Percentiles rank a stretch among this genome's conserved stretches.
These are phyloP conservation scores for Marasmius sp. DNA, from an alignment of 1,284 basidiomycete genomes.

Conservation along the genomic window DNA sequence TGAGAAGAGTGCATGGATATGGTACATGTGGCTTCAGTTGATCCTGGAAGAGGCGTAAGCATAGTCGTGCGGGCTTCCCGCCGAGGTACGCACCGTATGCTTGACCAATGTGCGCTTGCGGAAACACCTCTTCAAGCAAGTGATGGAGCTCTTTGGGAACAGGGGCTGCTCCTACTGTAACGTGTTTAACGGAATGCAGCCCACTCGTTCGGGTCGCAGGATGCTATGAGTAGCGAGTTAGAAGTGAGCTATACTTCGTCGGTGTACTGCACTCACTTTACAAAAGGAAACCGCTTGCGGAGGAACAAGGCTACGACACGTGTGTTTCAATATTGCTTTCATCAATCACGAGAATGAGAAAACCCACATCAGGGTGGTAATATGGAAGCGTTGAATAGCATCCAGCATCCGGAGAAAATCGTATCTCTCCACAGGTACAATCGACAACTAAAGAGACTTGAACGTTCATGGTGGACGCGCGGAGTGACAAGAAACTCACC, in stretches of 20 bases:
- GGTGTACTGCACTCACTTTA: slow-evolving; percentile 6
- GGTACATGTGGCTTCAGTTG: slow-evolving; percentile 35
- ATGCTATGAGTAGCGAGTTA: slow-evolving; percentile 33
- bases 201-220: slow-evolving; percentile 55
- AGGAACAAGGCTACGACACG: slow-evolving; percentile 7
- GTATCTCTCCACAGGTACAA: slow-evolving; percentile 62
- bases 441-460: slow-evolving; percentile 32
- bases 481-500: slow-evolving; percentile 26
- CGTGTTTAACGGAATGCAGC: slow-evolving; percentile 47
- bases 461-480: background rate
- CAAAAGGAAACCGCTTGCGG: slow-evolving; percentile 14
- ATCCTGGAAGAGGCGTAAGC: slow-evolving; percentile 16
- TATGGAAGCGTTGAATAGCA: slow-evolving; percentile 52
- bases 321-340: background rate
- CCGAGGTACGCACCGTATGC: slow-evolving; percentile 41
- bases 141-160: slow-evolving; percentile 53
- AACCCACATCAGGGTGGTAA: slow-evolving; percentile 52
- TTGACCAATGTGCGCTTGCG: slow-evolving; percentile 49
- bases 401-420: slow-evolving; percentile 51
- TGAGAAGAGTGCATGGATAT: slow-evolving; percentile 16
- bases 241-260: background rate
- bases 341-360: background rate
- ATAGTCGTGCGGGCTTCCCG: background rate
- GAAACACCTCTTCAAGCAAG: slow-evolving; percentile 45
- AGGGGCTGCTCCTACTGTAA: slow-evolving; percentile 64